A percentile compares a stretch with the other conserved stretches of the same genome.
phyloP scores from a whole-genome alignment of 2,329 filamentous ascomycete species.

The Capronia americana region DNA sequence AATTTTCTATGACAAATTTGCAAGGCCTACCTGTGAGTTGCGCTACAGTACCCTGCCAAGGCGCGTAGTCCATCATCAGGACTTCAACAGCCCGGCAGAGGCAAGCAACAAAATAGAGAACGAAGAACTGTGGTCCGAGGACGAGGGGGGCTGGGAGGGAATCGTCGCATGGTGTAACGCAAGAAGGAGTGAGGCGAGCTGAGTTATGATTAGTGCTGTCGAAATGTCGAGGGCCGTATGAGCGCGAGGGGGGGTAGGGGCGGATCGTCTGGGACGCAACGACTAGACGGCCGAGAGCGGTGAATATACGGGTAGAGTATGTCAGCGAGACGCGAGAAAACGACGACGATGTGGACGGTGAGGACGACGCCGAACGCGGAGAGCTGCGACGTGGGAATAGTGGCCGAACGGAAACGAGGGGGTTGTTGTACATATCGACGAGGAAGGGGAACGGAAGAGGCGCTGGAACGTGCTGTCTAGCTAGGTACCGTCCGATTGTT shows the following conservation, averaged over 20 bases:
- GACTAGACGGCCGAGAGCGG: not conserved
- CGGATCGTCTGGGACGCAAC: slow-evolving; percentile 4
- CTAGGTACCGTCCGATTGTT: slow-evolving; percentile 35
- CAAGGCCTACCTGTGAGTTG: slow-evolving; percentile 5
- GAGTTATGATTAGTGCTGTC: not conserved
- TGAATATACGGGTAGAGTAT: slow-evolving; percentile 1
- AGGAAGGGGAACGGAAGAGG: slow-evolving; percentile 20
- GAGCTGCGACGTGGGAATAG: slow-evolving; percentile 21
- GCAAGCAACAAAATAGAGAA: slow-evolving; percentile 1
- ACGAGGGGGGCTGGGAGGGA: not conserved
- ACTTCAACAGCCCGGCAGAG: slow-evolving; percentile 3
- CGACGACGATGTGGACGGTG: slow-evolving; percentile 19
- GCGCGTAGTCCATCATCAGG: slow-evolving; percentile 6
- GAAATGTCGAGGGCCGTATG: slow-evolving; percentile 3
- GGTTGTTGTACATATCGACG: slow-evolving; percentile 23
- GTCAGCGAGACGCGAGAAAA: slow-evolving; percentile 18
- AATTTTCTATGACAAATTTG: not conserved
- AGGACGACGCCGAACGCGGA: slow-evolving; percentile 15
- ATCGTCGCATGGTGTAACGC: not conserved
- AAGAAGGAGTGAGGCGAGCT: not conserved
- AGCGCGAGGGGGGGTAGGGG: not conserved
- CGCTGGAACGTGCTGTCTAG: slow-evolving; percentile 28
- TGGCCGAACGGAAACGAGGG: slow-evolving; percentile 18
- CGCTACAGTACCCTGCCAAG: not conserved
- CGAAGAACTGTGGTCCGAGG: not conserved